A percentile compares a stretch with the other conserved stretches of the same genome.
Evolutionary conservation across 257 asterid genomes (phyloP).

Genomic region (Capsicum rhomboideum): DNA sequence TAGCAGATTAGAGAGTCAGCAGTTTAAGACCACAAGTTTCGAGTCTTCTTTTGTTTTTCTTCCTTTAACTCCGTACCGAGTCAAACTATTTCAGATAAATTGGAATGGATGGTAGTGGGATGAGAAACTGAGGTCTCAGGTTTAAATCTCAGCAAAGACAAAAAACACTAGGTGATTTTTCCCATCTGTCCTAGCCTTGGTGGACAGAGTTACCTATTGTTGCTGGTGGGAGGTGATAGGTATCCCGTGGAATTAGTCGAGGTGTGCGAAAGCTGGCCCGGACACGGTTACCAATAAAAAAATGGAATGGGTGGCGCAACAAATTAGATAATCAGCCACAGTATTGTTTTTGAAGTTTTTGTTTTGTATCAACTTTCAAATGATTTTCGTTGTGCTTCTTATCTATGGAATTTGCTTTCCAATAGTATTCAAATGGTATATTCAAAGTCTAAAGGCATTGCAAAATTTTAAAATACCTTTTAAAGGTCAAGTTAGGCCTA

Average conservation of each 20-base stretch:
- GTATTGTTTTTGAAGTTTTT: background rate
- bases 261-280: too few relatives aligned
- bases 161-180: too few relatives aligned
- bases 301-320: background rate
- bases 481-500: background rate
- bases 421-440: background rate
- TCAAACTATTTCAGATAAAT: background rate
- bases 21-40: background rate
- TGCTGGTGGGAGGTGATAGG: too few relatives aligned
- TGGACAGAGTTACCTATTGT: too few relatives aligned
- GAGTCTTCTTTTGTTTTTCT: background rate
- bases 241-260: too few relatives aligned
- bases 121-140: too few relatives aligned
- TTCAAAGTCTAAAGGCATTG: background rate
- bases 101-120: background rate
- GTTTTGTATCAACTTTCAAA: background rate
- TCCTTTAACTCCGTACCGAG: background rate
- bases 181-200: too few relatives aligned
- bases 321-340: background rate
- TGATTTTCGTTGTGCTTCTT: background rate
- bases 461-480: background rate
- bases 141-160: too few relatives aligned
- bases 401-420: background rate
- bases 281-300: too few relatives aligned
- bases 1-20: background rate